Evolutionary conservation across 2,329 filamentous ascomycete genomes (phyloP).

Genomic region (Hortaea sp.): DNA sequence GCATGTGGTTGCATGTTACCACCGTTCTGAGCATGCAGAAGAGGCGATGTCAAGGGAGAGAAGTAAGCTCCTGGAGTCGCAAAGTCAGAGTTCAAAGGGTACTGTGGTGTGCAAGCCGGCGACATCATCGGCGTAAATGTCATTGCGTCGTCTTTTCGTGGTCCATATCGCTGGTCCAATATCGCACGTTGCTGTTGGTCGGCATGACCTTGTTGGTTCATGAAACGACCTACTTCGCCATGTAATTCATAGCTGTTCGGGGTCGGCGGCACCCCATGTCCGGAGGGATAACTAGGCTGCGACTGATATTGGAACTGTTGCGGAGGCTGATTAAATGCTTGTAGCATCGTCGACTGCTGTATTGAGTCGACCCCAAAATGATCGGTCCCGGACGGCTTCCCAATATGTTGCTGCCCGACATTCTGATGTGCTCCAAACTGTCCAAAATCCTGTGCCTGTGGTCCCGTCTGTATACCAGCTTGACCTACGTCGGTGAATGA

Average conservation of each 20-base stretch:
- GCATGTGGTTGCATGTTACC: constrained; percentile 27
- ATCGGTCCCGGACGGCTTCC: constrained; percentile 7
- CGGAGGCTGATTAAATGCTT: constrained; percentile 12
- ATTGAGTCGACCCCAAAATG: constrained; percentile 13
- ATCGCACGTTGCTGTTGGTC: constrained; percentile 49
- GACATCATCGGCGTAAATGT: constrained; percentile 69
- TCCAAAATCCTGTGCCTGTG: constrained; percentile 23
- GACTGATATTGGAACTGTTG: constrained; percentile 28
- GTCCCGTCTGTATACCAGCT: constrained; percentile 11
- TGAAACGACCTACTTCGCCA: constrained; percentile 45
- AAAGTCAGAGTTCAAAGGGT: constrained; percentile 46
- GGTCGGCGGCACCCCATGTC: constrained; percentile 60
- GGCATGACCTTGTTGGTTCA: constrained; percentile 43
- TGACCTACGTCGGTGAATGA: constrained; percentile 20
- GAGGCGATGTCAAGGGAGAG: constrained; percentile 72
- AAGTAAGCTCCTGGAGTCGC: constrained; percentile 64
- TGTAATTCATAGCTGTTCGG: constrained; percentile 73
- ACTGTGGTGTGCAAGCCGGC: constrained; percentile 72
- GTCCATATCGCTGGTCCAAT: constrained; percentile 55
- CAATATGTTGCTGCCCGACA: constrained; percentile 7
- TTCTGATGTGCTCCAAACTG: constrained; percentile 14
- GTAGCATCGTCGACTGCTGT: constrained; percentile 19
- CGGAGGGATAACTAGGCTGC: constrained; percentile 33
- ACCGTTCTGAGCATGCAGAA: constrained; percentile 58
- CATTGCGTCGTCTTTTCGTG: constrained; percentile 55